Evolutionary conservation across 495 filamentous ascomycete genomes (phyloP).

Genomic region (Aspergillus sclerotiicarbonarius): DNA sequence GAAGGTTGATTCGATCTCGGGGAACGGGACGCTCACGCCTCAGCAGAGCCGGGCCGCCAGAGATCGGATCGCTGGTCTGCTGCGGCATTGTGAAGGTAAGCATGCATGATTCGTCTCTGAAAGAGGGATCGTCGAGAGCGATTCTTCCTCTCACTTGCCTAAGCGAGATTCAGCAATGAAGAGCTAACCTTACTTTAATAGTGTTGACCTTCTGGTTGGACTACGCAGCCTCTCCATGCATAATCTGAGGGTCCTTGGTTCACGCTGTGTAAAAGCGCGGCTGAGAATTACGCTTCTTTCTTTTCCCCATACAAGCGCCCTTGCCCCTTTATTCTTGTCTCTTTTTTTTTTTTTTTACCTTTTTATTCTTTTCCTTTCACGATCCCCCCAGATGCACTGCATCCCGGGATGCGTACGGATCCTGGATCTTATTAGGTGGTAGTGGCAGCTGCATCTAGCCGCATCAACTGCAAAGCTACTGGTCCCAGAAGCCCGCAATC

Average conservation of each 20-base stretch:
- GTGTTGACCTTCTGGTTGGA: conserved; percentile 17
- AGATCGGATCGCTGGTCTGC: conserved; percentile 18
- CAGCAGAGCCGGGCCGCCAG: conserved; percentile 5
- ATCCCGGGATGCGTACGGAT: conserved; percentile 17
- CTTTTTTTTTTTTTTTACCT: not conserved
- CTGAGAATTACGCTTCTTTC: conserved; percentile 22
- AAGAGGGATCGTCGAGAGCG: conserved; percentile 17
- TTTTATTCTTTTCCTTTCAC: not conserved
- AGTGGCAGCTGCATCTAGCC: conserved; percentile 27
- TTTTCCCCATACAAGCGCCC: conserved; percentile 7
- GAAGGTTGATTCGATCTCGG: conserved; percentile 12
- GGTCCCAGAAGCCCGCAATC: conserved; percentile 15
- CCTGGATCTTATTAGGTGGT: conserved; percentile 23
- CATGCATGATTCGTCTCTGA: conserved; percentile 16
- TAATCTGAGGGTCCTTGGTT: conserved; percentile 15
- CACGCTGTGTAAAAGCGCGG: conserved; percentile 18
- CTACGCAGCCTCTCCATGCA: conserved; percentile 24
- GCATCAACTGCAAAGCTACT: conserved; percentile 23
- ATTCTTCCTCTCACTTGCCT: conserved; percentile 12
- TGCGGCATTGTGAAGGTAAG: conserved; percentile 12
- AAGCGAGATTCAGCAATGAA: conserved; percentile 14
- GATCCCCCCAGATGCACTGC: conserved; percentile 13
- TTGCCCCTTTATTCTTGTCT: not conserved
- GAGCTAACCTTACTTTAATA: conserved; percentile 29
- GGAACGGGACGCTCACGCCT: conserved; percentile 1